Base-by-base conservation (phyloP, 805 yeast species). In the Candida vaughaniae region DNA sequence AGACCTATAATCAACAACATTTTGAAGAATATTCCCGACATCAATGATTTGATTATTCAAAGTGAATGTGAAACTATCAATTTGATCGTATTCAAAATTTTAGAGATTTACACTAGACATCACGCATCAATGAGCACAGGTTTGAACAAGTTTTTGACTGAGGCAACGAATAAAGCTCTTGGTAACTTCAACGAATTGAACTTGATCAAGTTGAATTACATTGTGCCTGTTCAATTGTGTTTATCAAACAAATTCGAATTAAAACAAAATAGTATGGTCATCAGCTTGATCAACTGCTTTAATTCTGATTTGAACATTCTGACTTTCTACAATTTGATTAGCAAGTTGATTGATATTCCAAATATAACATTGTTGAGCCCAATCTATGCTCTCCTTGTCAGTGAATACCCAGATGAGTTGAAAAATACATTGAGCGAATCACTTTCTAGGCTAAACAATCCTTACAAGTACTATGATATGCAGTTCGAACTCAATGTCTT, bases 401-500 rank as follows among this genome's bases (percentile, higher is more conserved):
- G 29, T 2, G 29, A 22, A 14, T 20, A 28, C 12, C 49, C 49
- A 1, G 35, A 30, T 1, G 62, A 64, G 25, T 52, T 88, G 2
- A 82, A 87, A 82, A 64, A 63, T 8, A 56, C 87, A 20, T 45
- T 91, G 5, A 96, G 91, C 53, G 93, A 90, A 55, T 65, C 87
- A 0, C 70, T 88, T 20, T 69, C 87, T 1, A 73, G 96, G 44
- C 71, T 82, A 43, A 73, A 77, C 43, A 61, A 88, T 0, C 97
- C 98, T 0, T 93, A 84, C 62, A 88, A 85, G 53, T 91, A 89
- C 49, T 73, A 87, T 36, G 97, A 91, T 53, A 39, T 55, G 14
- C 56, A 66, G 3, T 66, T 62, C 37, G 25, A 47, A 37, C 36
- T 55, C 9, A 60, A 69, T 45, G 47, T 62, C 14, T 64, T 68